A percentile compares a stretch with the other conserved stretches of the same genome.
Evolutionary conservation across 2,329 filamentous ascomycete species (phyloP).

Genomic region (Polychaeton citri): DNA sequence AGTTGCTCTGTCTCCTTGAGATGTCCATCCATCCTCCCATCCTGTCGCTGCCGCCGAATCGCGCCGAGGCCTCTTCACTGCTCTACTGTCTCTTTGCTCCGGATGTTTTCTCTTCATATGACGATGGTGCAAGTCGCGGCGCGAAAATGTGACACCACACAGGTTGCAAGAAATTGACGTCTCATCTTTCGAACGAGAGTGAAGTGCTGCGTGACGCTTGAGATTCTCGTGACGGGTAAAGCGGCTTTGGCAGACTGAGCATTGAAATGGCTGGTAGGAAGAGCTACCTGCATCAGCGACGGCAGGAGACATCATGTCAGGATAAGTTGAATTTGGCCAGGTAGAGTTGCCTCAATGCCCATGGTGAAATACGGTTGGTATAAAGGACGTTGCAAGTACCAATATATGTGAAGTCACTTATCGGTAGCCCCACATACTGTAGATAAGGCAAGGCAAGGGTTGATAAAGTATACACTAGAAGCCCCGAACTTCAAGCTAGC

Average conservation of each 20-base stretch:
- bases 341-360: not conserved
- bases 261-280: conserved; percentile 27
- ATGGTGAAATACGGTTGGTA: not conserved
- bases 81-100: conserved; percentile 9
- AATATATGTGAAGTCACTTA: not conserved
- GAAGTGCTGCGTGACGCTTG: conserved; percentile 29
- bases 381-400: not conserved
- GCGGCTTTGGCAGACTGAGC: conserved; percentile 24
- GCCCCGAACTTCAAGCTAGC: not conserved
- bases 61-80: not conserved
- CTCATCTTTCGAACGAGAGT: conserved; percentile 15
- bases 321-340: not conserved
- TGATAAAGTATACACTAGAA: not conserved
- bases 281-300: not conserved
- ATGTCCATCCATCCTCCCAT: not conserved
- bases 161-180: conserved; percentile 22
- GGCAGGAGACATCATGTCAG: not conserved
- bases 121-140: conserved; percentile 26
- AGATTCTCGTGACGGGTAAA: conserved; percentile 30
- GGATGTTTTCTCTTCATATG: conserved; percentile 32
- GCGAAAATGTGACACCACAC: conserved; percentile 28
- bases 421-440: not conserved
- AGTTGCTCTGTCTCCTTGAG: not conserved
- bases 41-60: not conserved
- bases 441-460: not conserved